Conservation (phyloP, 257 asterid species). For the Petunia axillaris region DNA sequence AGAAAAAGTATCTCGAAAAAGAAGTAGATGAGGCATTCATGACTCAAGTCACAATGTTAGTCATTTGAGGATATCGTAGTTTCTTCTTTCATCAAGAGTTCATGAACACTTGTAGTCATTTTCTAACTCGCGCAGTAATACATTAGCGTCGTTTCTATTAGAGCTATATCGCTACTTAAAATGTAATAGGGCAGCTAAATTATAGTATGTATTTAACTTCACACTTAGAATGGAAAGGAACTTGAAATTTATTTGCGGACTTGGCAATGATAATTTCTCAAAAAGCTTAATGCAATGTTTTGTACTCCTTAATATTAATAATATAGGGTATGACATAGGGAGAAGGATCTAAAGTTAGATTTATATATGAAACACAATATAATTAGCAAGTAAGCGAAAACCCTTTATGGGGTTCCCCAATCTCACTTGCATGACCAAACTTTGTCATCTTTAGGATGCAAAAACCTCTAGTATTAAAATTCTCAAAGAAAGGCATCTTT, state of each 20-base stretch:
- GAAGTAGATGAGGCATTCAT: neutral
- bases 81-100: no score
- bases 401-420: constrained; percentile 35
- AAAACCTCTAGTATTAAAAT: constrained; percentile 28
- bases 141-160: no score
- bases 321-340: neutral
- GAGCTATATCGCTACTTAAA: no score
- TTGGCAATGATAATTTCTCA: neutral
- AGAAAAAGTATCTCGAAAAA: neutral
- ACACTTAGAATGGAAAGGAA: neutral
- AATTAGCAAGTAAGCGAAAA: neutral
- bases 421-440: constrained; percentile 44
- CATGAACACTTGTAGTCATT: no score
- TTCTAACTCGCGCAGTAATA: no score
- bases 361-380: neutral
- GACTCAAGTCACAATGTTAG: neutral
- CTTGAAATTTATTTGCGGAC: neutral
- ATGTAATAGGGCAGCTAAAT: no score
- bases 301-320: no score
- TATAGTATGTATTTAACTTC: neutral
- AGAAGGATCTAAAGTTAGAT: constrained; percentile 16
- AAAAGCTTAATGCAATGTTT: neutral
- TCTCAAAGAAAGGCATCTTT: constrained; percentile 23
- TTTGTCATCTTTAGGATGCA: constrained; percentile 62
- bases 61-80: neutral